These are phyloP conservation scores for Saitozyma podzolica DNA, from an alignment of 768 basidiomycete species.

Conservation along the genomic window DNA sequence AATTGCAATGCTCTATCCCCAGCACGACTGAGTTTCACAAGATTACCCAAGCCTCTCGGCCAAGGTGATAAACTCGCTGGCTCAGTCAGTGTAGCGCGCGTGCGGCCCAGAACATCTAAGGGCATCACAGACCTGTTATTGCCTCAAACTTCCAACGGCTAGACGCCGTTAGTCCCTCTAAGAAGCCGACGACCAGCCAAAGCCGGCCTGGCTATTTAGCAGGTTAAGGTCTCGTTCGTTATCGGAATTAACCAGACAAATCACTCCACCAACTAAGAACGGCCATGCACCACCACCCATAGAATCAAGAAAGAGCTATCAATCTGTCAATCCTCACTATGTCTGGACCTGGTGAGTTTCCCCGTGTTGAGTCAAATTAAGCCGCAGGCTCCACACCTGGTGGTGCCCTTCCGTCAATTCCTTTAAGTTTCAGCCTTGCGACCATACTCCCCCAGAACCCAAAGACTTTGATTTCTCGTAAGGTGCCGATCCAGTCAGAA, in stretches of 20 bases:
- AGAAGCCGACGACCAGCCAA: conserved; percentile 72
- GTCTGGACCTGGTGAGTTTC: conserved; percentile 64
- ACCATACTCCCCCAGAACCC: conserved; percentile 77
- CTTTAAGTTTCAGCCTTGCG: conserved; percentile 77
- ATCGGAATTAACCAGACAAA: conserved; percentile 97
- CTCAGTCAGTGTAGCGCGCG: too few relatives aligned
- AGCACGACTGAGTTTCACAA: too few relatives aligned
- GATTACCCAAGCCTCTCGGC: too few relatives aligned
- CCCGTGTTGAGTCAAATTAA: conserved; percentile 83
- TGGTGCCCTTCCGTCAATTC: conserved; percentile 82
- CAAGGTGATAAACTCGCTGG: too few relatives aligned
- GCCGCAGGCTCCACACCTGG: conserved; percentile 76
- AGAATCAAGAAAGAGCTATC: conserved; percentile 82
- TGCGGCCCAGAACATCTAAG: too few relatives aligned
- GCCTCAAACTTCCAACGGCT: too few relatives aligned
- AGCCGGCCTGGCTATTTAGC: conserved; percentile 83
- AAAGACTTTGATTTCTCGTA: conserved; percentile 87
- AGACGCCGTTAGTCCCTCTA: too few relatives aligned
- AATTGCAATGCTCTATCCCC: too few relatives aligned
- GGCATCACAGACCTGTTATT: too few relatives aligned
- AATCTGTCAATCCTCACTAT: conserved; percentile 66
- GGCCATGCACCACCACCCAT: conserved; percentile 87
- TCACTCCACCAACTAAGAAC: conserved; percentile 84
- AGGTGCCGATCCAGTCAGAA: conserved; percentile 75
- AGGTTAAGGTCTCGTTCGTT: conserved; percentile 91